Evolutionary conservation across 257 asterid genomes (phyloP).

Genomic region (Solanum gracilifrons): DNA sequence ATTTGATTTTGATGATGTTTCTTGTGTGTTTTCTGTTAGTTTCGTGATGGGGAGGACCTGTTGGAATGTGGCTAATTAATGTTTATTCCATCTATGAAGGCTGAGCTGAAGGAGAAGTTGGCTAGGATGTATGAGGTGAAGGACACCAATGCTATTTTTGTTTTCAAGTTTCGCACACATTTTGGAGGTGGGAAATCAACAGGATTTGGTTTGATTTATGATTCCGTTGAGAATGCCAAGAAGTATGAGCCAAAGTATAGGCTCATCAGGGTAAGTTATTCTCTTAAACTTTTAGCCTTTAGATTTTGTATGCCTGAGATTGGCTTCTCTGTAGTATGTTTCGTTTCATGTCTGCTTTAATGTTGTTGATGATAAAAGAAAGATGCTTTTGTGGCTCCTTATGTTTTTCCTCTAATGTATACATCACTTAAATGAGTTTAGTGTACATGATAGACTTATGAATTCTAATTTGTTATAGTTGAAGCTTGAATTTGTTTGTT

Average conservation of each 20-base stretch:
- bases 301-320: not conserved
- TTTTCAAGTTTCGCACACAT: slow-evolving; percentile 12
- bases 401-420: not conserved
- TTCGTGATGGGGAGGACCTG: not conserved
- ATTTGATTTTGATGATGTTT: not conserved
- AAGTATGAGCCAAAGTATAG: slow-evolving; percentile 14
- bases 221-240: slow-evolving; percentile 12
- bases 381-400: not conserved
- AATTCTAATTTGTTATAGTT: not conserved
- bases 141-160: slow-evolving; percentile 8
- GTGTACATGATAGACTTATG: not conserved
- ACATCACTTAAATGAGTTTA: not conserved
- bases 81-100: not conserved
- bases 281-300: not conserved
- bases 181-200: slow-evolving; percentile 15
- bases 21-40: not conserved
- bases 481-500: not conserved
- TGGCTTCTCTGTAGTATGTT: not conserved
- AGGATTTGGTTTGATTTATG: slow-evolving; percentile 13
- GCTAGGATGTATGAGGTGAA: slow-evolving; percentile 11
- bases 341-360: not conserved
- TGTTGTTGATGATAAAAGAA: not conserved
- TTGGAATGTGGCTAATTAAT: not conserved
- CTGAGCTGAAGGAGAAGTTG: slow-evolving; percentile 10
- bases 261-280: slow-evolving; percentile 9